Evolutionary conservation across 345 rosid species (phyloP).

Genomic region (Noccaea caerulescens): DNA sequence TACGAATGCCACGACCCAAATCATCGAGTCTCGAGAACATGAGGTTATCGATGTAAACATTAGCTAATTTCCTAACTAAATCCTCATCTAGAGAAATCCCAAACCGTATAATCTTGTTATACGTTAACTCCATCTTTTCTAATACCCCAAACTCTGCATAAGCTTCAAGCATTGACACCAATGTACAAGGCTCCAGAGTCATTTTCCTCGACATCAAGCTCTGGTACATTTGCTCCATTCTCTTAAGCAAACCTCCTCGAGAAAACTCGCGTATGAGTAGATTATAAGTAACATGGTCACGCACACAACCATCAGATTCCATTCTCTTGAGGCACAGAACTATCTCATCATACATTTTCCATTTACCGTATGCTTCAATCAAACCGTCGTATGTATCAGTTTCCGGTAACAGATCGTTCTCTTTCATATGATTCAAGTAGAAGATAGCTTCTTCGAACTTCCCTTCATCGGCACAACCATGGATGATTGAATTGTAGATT

Average conservation of each 20-base stretch:
- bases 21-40: constrained; percentile 76
- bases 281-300: constrained; percentile 66
- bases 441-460: constrained; percentile 56
- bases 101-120: constrained; percentile 43
- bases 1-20: constrained; percentile 57
- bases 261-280: constrained; percentile 65
- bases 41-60: constrained; percentile 56
- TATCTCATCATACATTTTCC: constrained; percentile 67
- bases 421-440: constrained; percentile 56
- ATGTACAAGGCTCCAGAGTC: constrained; percentile 53
- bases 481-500: constrained; percentile 59
- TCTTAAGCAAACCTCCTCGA: constrained; percentile 59
- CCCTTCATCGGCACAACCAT: constrained; percentile 52
- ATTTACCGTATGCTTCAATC: constrained; percentile 61
- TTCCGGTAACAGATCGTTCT: constrained; percentile 45
- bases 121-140: constrained; percentile 63
- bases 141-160: constrained; percentile 62
- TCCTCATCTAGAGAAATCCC: constrained; percentile 51
- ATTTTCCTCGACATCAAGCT: constrained; percentile 55
- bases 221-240: constrained; percentile 59
- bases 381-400: constrained; percentile 60
- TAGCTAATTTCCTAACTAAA: constrained; percentile 61
- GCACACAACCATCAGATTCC: constrained; percentile 58
- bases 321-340: constrained; percentile 59
- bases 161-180: constrained; percentile 65